Evolutionary conservation across 2,329 filamentous ascomycete species (phyloP).

Genomic region (Didymosphaeria variabile): DNA sequence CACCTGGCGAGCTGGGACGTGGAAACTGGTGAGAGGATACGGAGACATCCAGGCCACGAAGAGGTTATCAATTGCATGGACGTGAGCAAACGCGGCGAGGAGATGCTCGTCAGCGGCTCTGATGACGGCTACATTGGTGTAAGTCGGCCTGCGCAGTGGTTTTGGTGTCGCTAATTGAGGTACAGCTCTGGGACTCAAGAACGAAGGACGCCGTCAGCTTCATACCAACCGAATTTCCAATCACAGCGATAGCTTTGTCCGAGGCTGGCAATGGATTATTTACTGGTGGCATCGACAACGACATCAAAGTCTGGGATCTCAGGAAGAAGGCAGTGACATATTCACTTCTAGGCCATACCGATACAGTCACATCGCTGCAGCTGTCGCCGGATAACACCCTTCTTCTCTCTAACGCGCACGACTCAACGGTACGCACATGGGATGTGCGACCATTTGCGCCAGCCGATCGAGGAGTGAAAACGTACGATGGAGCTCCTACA

Average conservation of each 20-base stretch:
- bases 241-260: constrained; percentile 89
- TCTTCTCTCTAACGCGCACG: constrained; percentile 90
- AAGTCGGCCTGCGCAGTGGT: constrained; percentile 24
- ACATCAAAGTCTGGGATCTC: constrained; percentile 96
- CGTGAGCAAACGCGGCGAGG: constrained; percentile 87
- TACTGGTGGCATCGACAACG: constrained; percentile 93
- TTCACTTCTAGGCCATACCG: constrained; percentile 85
- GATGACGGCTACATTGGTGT: constrained; percentile 89
- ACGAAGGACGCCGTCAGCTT: constrained; percentile 88
- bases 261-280: constrained; percentile 97
- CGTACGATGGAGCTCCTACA: constrained; percentile 88
- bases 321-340: constrained; percentile 90
- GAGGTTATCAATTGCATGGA: constrained; percentile 95
- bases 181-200: constrained; percentile 86
- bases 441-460: constrained; percentile 95
- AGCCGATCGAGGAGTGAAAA: constrained; percentile 81
- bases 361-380: constrained; percentile 88
- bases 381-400: constrained; percentile 95
- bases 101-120: constrained; percentile 87
- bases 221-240: constrained; percentile 88
- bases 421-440: constrained; percentile 94
- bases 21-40: constrained; percentile 89
- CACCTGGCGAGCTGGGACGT: constrained; percentile 95
- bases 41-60: constrained; percentile 90
- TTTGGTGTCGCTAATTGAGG: constrained; percentile 25